phyloP scores from a whole-genome alignment of 768 basidiomycete genomes.

The Tylopilus balloui region DNA sequence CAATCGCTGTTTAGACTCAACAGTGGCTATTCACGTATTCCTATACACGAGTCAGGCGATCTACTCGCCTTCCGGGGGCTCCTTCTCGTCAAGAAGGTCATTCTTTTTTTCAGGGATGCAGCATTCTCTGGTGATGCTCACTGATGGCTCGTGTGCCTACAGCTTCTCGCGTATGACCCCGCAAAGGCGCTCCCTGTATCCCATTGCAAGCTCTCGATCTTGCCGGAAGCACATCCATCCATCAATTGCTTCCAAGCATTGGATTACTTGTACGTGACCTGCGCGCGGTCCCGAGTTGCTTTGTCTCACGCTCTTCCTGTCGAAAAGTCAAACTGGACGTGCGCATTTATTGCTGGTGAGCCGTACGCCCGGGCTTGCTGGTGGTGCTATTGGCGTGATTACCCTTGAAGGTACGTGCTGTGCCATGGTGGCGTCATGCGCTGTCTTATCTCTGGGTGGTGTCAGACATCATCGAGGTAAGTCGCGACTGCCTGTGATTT shows the following conservation, averaged over 20 bases:
- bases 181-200: conserved; percentile 70
- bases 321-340: conserved; percentile 94
- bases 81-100: conserved; percentile 81
- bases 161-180: conserved; percentile 90
- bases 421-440: neutral
- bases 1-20: conserved; percentile 41
- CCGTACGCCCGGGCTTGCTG: conserved; percentile 72
- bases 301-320: conserved; percentile 30
- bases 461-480: conserved; percentile 70
- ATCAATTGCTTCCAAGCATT: conserved; percentile 95
- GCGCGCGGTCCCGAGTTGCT: neutral
- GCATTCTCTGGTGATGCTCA: neutral
- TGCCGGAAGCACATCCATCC: conserved; percentile 84
- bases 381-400: conserved; percentile 88
- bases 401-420: conserved; percentile 67
- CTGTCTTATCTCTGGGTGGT: neutral
- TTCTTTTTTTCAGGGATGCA: neutral
- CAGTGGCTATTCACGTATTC: conserved; percentile 92
- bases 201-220: conserved; percentile 69
- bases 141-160: neutral
- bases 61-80: conserved; percentile 73
- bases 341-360: conserved; percentile 88
- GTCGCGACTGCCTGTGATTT: conserved; percentile 3
- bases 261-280: conserved; percentile 71
- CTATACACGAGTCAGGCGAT: conserved; percentile 72